These are phyloP conservation scores for Fraxinus floribunda DNA, from an alignment of 305 asterid species.

Conservation along the genomic window DNA sequence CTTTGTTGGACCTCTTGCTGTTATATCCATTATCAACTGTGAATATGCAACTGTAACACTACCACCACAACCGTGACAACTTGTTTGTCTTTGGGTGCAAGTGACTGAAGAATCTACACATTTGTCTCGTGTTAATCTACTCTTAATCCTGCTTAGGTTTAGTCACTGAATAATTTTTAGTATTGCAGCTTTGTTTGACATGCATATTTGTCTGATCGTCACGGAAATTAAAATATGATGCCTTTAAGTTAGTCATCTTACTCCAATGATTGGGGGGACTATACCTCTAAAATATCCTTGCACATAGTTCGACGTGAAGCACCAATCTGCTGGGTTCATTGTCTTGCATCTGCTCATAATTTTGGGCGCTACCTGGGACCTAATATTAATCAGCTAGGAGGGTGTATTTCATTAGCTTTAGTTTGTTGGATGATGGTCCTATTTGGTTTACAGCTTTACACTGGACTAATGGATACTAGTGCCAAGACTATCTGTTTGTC, in stretches of 20 bases:
- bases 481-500: not conserved
- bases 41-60: not conserved
- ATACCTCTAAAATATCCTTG: constrained; percentile 5
- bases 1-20: not conserved
- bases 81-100: not conserved
- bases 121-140: not conserved
- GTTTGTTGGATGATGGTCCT: constrained; percentile 4
- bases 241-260: not conserved
- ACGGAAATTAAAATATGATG: not conserved
- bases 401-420: constrained; percentile 5
- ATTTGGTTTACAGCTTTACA: not conserved
- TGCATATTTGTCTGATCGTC: not conserved
- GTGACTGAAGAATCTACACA: not conserved
- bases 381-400: constrained; percentile 1
- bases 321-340: constrained; percentile 4
- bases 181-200: not conserved
- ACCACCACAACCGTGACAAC: not conserved
- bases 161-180: not conserved
- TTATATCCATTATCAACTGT: constrained; percentile 12
- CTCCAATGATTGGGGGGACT: not conserved
- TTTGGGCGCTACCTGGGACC: not conserved
- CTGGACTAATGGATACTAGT: not conserved
- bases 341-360: not conserved
- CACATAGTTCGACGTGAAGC: constrained; percentile 3
- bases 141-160: not conserved